Evolutionary conservation across 257 asterid species (phyloP), one percentile per base, ranked within the genome.

Genomic region (Coffea canephora): DNA sequence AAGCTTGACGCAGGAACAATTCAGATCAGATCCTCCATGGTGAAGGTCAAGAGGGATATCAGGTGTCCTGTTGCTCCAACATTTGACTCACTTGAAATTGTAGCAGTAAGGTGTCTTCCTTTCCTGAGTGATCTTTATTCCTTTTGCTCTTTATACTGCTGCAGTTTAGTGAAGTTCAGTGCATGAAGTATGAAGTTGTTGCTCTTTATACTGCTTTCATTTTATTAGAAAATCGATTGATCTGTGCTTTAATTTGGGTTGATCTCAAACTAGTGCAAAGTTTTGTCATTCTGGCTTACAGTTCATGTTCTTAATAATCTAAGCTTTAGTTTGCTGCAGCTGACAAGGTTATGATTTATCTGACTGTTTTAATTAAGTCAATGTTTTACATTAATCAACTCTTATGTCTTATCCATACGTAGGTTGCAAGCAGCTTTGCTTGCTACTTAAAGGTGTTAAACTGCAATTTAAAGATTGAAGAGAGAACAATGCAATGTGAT

Each of bases 1-100:
- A 79, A 95, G 98, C 92, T 93, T 79, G 84, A 79, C 45, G 89
- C 81, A 2, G 82, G 93, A 61, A 89, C 84, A 52, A 90, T 95
- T 90, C 97, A 93, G 81, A 81, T 95, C 76, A 90, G 98, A 72
- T 92, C 90, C 7, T 95, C 97, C 75, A 95, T 95, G 98, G 83
- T 93, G 62, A 95, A 95, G 89, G 98, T 95, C 31, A 75, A 82
- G 77, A 87, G 73, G 77, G 98, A 93, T 81, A n/a, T 80, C 50
- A 13, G 6, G 19, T 52, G 59, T 52, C 69, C 82, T 6, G 39
- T 41, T 69, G 68, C 79, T 49, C 83, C 80, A 68, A 78, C 85
- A 76, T 84, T 88, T 57, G 88, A 91, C 86, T 93, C 98, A 8
- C 79, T 95, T 77, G 97, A 95, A 88, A 86, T 93, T 73, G 92